A percentile compares a stretch with the other conserved stretches of the same genome.
phyloP scores from a whole-genome alignment of 148 eudicot genomes.

The Vaccinium vitisidaea region DNA sequence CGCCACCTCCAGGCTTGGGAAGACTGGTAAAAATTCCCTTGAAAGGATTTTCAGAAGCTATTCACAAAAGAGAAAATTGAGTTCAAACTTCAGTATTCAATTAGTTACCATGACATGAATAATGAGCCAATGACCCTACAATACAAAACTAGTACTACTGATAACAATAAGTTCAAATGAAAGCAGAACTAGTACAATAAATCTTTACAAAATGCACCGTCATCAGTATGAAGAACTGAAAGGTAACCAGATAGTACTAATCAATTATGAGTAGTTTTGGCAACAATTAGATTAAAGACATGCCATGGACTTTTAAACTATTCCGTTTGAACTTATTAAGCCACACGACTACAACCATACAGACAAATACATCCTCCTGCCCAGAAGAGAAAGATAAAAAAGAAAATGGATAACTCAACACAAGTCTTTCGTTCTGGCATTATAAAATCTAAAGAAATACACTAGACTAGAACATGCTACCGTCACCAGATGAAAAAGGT shows the following conservation, averaged over 20 bases:
- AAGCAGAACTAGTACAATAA: background rate
- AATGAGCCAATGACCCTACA: background rate
- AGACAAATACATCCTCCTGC: background rate
- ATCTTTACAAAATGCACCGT: background rate
- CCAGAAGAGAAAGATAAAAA: background rate
- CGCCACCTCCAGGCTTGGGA: conserved; percentile 95
- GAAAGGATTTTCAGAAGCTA: conserved; percentile 87
- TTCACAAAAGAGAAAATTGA: background rate
- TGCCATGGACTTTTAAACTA: background rate
- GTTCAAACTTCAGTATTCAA: background rate
- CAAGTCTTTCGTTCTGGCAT: background rate
- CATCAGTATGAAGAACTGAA: background rate
- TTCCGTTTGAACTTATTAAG: background rate
- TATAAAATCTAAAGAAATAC: background rate
- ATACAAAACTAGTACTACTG: background rate
- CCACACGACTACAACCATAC: background rate
- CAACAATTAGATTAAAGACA: background rate
- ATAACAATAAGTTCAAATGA: background rate
- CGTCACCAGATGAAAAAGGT: background rate
- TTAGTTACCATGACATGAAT: background rate
- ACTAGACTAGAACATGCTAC: background rate
- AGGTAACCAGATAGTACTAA: background rate
- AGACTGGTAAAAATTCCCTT: conserved; percentile 73
- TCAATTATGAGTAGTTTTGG: background rate
- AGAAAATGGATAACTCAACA: background rate